These are phyloP conservation scores for Colletotrichum truncatum DNA, from an alignment of 2,329 filamentous ascomycete species.

Conservation along the genomic window DNA sequence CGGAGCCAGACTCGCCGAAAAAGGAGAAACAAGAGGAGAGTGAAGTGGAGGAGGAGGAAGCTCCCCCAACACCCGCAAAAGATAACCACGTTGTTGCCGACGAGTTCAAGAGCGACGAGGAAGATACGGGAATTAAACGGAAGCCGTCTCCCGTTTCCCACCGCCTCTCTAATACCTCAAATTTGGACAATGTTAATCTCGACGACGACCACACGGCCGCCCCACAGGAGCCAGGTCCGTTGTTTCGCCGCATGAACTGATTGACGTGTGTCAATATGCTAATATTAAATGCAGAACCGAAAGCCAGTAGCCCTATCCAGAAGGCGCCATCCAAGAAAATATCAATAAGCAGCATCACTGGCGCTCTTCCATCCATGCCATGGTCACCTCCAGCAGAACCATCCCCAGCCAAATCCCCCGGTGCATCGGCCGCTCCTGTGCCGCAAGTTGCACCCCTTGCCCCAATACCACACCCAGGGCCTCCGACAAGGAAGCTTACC, in stretches of 20 bases:
- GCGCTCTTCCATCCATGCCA: constrained; percentile 75
- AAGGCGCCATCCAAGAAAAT: constrained; percentile 63
- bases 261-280: constrained; percentile 25
- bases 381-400: constrained; percentile 71
- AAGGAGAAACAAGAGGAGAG: constrained; percentile 37
- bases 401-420: constrained; percentile 55
- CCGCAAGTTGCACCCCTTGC: constrained; percentile 39
- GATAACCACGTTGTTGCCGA: constrained; percentile 23
- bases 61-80: constrained; percentile 5
- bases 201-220: constrained; percentile 61
- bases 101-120: constrained; percentile 26
- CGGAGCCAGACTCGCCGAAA: constrained; percentile 29
- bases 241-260: constrained; percentile 27
- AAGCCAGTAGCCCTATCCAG: constrained; percentile 40
- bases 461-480: constrained; percentile 43
- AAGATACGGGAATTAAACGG: constrained; percentile 37
- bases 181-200: constrained; percentile 72
- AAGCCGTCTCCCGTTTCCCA: constrained; percentile 51
- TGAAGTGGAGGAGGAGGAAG: constrained; percentile 39
- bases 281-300: constrained; percentile 28
- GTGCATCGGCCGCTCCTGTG: constrained; percentile 42
- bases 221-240: constrained; percentile 44
- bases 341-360: constrained; percentile 76
- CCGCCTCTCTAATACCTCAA: constrained; percentile 56
- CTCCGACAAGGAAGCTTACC: constrained; percentile 76